Evolutionary conservation across 2,329 filamentous ascomycete genomes (phyloP).

Genomic region (Akanthomyces muscarius): DNA sequence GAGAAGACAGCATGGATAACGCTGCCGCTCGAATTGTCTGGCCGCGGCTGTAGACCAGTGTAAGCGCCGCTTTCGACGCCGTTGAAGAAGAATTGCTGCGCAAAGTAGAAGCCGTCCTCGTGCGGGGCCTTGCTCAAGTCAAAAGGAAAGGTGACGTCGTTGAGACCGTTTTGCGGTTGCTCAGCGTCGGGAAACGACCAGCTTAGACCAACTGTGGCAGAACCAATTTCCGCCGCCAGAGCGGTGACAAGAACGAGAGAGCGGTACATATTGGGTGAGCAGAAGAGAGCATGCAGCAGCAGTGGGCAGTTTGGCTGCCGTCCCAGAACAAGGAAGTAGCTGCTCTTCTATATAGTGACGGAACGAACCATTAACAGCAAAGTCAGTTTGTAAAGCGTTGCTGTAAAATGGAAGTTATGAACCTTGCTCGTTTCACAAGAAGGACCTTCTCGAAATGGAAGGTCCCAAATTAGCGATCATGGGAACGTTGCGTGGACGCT

Average conservation of each 20-base stretch:
- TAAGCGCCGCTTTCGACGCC: conserved; percentile 18
- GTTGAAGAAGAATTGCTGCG: conserved; percentile 23
- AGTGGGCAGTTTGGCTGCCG: neutral
- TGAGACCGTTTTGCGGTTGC: neutral
- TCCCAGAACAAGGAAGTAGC: neutral
- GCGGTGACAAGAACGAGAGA: neutral
- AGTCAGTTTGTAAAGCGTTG: neutral
- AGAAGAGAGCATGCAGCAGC: neutral
- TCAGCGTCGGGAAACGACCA: conserved; percentile 3
- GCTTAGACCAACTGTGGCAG: neutral
- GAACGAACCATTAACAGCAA: neutral
- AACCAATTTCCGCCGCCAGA: neutral
- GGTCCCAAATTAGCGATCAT: neutral
- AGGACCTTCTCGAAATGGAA: neutral
- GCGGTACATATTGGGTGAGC: neutral
- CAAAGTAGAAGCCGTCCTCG: conserved; percentile 23
- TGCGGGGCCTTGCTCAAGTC: conserved; percentile 22
- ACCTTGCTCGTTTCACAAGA: neutral
- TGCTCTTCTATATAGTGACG: neutral
- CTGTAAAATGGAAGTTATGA: neutral
- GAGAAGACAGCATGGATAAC: conserved; percentile 25
- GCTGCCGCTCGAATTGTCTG: conserved; percentile 15
- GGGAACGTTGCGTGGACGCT: neutral
- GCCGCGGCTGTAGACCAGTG: conserved; percentile 23
- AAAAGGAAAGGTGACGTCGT: conserved; percentile 22